Conservation (phyloP, 2,329 filamentous ascomycete genomes). For the Diaporthe destruens region DNA sequence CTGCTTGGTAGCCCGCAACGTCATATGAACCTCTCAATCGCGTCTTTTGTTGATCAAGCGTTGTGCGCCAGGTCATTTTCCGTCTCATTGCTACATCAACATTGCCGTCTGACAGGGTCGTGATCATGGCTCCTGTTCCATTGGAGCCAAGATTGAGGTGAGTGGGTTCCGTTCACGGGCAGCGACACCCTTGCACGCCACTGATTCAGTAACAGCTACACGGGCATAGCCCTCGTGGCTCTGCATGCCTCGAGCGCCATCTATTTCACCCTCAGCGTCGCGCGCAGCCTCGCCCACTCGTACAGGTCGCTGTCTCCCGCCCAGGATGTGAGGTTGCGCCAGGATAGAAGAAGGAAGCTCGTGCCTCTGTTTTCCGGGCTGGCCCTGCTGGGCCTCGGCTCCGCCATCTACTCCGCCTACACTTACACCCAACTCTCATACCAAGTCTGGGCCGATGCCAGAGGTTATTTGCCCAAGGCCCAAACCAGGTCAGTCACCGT, state of each 20-base stretch:
- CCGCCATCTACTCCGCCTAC: constrained; percentile 49
- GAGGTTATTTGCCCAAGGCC: constrained; percentile 48
- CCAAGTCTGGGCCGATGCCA: constrained; percentile 54
- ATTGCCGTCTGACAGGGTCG: neutral
- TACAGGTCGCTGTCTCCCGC: constrained; percentile 52
- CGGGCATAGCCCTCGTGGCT: constrained; percentile 49
- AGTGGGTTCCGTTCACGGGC: constrained; percentile 19
- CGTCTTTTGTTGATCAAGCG: neutral
- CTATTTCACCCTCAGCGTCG: constrained; percentile 52
- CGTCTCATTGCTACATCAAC: neutral
- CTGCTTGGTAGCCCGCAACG: neutral
- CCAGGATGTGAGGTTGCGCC: constrained; percentile 53
- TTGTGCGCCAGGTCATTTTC: neutral
- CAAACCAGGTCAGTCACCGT: constrained; percentile 45
- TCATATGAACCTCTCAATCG: neutral
- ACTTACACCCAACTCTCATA: constrained; percentile 53
- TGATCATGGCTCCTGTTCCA: constrained; percentile 44
- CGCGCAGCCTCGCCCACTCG: constrained; percentile 51
- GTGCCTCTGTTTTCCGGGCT: constrained; percentile 52
- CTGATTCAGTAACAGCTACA: constrained; percentile 47
- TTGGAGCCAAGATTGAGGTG: constrained; percentile 46
- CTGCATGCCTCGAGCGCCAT: constrained; percentile 48
- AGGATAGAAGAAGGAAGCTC: constrained; percentile 50
- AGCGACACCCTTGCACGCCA: neutral
- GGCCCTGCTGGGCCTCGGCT: constrained; percentile 47